Evolutionary conservation across 208 protist species (phyloP).

Genomic region (Trypanosoma melophagium): DNA sequence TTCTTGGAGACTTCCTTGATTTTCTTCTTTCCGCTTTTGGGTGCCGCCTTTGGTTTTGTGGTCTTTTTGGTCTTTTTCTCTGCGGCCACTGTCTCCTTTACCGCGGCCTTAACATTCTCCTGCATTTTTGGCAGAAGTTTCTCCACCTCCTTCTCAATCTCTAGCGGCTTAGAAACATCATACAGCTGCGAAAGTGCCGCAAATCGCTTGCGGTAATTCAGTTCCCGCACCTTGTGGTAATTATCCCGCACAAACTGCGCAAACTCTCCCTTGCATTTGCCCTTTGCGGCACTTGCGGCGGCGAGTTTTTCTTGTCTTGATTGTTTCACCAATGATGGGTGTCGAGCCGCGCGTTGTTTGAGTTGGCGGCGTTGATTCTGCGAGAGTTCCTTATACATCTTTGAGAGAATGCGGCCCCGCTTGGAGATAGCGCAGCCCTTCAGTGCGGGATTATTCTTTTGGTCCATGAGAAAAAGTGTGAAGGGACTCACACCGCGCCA

Average conservation of each 20-base stretch:
- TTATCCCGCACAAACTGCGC: conserved; percentile 74
- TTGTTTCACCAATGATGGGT: conserved; percentile 55
- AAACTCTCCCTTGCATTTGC: conserved; percentile 42
- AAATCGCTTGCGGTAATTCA: conserved; percentile 73
- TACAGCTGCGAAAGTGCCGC: conserved; percentile 76
- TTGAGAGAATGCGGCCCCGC: conserved; percentile 64
- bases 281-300: neutral
- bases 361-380: conserved; percentile 55
- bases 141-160: conserved; percentile 40
- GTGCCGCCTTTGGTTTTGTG: conserved; percentile 29
- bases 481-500: conserved; percentile 80
- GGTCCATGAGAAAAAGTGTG: conserved; percentile 88
- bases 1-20: conserved; percentile 6
- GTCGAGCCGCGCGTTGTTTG: conserved; percentile 53
- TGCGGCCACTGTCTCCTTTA: conserved; percentile 1
- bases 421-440: conserved; percentile 65
- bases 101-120: conserved; percentile 11
- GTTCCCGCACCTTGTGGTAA: conserved; percentile 64
- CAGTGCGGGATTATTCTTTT: conserved; percentile 80
- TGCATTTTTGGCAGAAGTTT: conserved; percentile 2
- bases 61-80: conserved; percentile 30
- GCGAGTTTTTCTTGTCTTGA: conserved; percentile 18
- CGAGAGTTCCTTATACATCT: conserved; percentile 84
- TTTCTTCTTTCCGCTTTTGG: conserved; percentile 9
- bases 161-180: conserved; percentile 69